A percentile compares a stretch with the other conserved stretches of the same genome.
Conservation (phyloP, 2,329 filamentous ascomycete species). For the Diaporthe citrichinensis region DNA sequence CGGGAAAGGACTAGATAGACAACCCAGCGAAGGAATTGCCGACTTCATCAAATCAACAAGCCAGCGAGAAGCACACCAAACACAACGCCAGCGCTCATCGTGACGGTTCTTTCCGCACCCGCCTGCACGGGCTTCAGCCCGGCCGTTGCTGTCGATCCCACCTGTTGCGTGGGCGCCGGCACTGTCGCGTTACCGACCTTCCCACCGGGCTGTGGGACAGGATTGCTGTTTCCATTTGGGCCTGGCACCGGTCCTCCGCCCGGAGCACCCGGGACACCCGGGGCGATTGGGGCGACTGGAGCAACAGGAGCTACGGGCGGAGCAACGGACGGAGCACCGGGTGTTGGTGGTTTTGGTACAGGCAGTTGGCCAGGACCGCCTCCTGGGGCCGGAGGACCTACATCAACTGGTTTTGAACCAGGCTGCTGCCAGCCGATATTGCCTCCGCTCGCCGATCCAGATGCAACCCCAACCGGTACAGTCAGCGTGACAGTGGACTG, state of each 20-base stretch:
- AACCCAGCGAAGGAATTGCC: not conserved
- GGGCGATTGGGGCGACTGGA: not conserved
- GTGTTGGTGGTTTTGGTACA: not conserved
- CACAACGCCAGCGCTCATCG: not conserved
- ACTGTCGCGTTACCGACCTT: slow-evolving; percentile 20
- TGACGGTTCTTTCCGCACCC: slow-evolving; percentile 2
- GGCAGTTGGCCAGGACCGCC: not conserved
- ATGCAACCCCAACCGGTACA: slow-evolving; percentile 46
- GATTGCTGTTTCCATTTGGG: not conserved
- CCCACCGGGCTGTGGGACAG: not conserved
- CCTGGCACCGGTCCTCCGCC: not conserved
- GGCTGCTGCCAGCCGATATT: slow-evolving; percentile 1
- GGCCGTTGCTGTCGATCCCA: not conserved
- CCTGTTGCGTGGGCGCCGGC: slow-evolving; percentile 22
- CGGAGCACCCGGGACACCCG: not conserved
- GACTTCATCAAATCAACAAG: not conserved
- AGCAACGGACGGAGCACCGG: not conserved
- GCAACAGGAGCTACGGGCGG: not conserved
- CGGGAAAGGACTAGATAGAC: not conserved
- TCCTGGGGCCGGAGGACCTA: not conserved
- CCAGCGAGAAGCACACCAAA: slow-evolving; percentile 9
- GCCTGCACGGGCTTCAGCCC: slow-evolving; percentile 31
- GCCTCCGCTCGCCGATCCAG: slow-evolving; percentile 31
- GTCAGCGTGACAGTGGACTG: slow-evolving; percentile 53
- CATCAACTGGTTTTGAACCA: not conserved